Percentiles rank a stretch among this genome's conserved stretches.
Conservation (phyloP, 192 early-diverging fungal genomes). For the Podila epigama region DNA sequence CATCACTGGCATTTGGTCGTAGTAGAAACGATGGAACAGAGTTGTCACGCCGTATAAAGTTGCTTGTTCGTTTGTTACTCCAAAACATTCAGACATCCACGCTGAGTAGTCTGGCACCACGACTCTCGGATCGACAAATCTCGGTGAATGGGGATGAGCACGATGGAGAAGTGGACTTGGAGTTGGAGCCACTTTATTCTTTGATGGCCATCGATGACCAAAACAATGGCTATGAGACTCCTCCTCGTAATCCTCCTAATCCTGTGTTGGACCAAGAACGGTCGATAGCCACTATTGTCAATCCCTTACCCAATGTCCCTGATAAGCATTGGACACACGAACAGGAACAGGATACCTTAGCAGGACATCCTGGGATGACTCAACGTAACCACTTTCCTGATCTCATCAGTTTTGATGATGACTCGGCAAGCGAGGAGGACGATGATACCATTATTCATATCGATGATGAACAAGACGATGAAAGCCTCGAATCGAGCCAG, state of each 20-base stretch:
- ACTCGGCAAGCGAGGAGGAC: neutral
- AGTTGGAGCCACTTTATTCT: conserved; percentile 11
- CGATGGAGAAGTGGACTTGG: neutral
- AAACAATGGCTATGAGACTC: no score
- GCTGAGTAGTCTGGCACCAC: neutral
- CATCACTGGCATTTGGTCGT: neutral
- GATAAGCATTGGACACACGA: no score
- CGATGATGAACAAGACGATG: neutral
- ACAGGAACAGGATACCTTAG: no score
- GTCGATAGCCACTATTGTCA: no score
- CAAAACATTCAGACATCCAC: conserved; percentile 13
- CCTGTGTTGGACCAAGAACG: neutral
- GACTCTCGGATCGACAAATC: neutral
- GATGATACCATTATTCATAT: neutral
- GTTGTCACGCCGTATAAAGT: conserved; percentile 14
- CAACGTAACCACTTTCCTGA: conserved; percentile 1
- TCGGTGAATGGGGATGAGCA: neutral
- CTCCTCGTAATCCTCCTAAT: neutral
- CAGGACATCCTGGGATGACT: no score
- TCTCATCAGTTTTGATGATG: conserved; percentile 19
- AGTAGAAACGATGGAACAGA: neutral
- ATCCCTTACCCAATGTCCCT: no score
- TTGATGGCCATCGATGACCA: no score
- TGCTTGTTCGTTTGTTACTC: conserved; percentile 15
- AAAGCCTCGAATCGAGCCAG: no score